These are phyloP conservation scores for Penicillium steckii DNA, from an alignment of 495 filamentous ascomycete species.

Conservation along the genomic window DNA sequence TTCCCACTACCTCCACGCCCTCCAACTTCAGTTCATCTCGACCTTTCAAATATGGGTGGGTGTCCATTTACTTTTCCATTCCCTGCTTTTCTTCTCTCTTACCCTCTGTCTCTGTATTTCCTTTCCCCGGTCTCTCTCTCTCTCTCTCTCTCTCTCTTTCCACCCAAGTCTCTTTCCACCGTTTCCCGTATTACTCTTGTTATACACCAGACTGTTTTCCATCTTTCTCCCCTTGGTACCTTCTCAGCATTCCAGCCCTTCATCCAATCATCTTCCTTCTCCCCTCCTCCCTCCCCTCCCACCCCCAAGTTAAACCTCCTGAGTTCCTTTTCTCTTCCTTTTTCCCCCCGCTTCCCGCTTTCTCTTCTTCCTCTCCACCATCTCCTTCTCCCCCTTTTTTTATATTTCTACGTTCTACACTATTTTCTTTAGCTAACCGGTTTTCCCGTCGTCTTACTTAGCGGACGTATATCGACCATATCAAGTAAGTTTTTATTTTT, in stretches of 20 bases:
- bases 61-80: slow-evolving; percentile 14
- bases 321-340: slow-evolving; percentile 27
- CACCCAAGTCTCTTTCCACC: too few relatives aligned
- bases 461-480: slow-evolving; percentile 57
- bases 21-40: neutral
- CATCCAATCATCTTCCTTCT: slow-evolving; percentile 22
- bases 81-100: too few relatives aligned
- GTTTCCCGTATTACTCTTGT: slow-evolving; percentile 22
- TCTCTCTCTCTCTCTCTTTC: too few relatives aligned
- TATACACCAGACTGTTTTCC: slow-evolving; percentile 7
- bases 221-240: slow-evolving; percentile 18
- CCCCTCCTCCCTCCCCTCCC: slow-evolving; percentile 6
- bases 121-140: too few relatives aligned
- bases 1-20: neutral
- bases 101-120: too few relatives aligned
- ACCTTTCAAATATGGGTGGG: slow-evolving; percentile 29
- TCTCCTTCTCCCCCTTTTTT: slow-evolving; percentile 13
- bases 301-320: slow-evolving; percentile 20
- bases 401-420: slow-evolving; percentile 12
- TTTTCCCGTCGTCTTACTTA: slow-evolving; percentile 27
- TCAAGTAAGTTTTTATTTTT: slow-evolving; percentile 44
- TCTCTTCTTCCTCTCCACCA: slow-evolving; percentile 10
- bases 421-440: slow-evolving; percentile 24
- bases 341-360: slow-evolving; percentile 24
- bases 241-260: slow-evolving; percentile 21